Conservation (phyloP, 805 yeast species). For the Debaryomyces castellii region DNA sequence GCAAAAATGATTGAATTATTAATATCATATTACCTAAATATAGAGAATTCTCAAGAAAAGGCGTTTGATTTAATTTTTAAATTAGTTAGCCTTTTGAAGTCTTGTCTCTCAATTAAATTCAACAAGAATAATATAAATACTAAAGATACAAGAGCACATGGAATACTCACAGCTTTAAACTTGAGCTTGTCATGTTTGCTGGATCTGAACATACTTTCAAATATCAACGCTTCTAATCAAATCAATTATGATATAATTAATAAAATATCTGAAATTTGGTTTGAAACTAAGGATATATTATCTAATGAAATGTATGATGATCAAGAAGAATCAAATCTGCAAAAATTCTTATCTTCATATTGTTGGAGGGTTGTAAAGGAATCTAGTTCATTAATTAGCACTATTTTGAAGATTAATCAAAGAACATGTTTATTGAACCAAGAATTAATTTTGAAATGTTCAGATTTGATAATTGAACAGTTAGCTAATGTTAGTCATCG, state of each 20-base stretch:
- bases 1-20: constrained; percentile 63
- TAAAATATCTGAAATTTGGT: constrained; percentile 40
- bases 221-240: constrained; percentile 1
- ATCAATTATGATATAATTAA: constrained; percentile 15
- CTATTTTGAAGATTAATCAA: constrained; percentile 30
- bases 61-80: constrained; percentile 24
- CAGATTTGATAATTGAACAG: constrained; percentile 62
- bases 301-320: constrained; percentile 54
- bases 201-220: constrained; percentile 10
- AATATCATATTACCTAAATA: constrained; percentile 29
- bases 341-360: constrained; percentile 57
- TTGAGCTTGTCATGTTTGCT: constrained; percentile 31
- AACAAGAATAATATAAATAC: not conserved
- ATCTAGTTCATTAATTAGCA: constrained; percentile 52
- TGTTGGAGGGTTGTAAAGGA: constrained; percentile 87
- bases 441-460: constrained; percentile 33
- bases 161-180: constrained; percentile 61
- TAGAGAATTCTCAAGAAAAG: constrained; percentile 9
- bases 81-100: constrained; percentile 33
- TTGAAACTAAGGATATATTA: constrained; percentile 44
- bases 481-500: constrained; percentile 76
- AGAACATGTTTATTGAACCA: not conserved
- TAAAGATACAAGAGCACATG: constrained; percentile 56
- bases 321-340: constrained; percentile 33
- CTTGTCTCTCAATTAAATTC: constrained; percentile 19